Evolutionary conservation across 257 asterid species (phyloP), one percentile per base, ranked within the genome.

Genomic region (Oldenlandia corymbosa): DNA sequence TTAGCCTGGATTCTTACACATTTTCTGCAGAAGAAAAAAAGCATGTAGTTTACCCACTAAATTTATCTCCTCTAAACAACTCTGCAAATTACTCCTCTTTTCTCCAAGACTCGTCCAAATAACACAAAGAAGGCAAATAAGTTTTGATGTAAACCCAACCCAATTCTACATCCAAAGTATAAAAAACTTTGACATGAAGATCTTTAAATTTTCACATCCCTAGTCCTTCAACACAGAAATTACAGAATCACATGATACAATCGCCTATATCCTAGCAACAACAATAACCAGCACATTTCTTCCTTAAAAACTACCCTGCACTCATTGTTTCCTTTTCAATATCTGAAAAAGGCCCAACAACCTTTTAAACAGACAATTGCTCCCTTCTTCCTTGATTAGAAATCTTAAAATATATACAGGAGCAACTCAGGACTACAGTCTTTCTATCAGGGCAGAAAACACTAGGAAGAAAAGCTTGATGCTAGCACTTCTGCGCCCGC

Each of bases 371-470:
- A 56, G 58, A 48, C 63, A 53, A 42, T 16, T 28, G 26, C 65
- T 53, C 60, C 74, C 61, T 17, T 46, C 46, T 65, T 54, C 66
- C 55, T 75, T 34, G 46, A 47, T 36, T 50, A 27, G 49, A 30
- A 52, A 63, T 39, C 4, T 67, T 68, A 30, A 58, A 34, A 59
- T 71, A 71, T 67, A 60, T 68, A 78, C 75, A 68, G 70, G 71
- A 73, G 65, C 75, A 68, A 54, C 54, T 64, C 70, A 71, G 67
- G 76, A 67, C 60, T n/a, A 62, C 52, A 69, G 63, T 24, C 62
- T 10, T 37, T 13, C 3, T 0, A 49, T 20, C 16, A 26, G 20
- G 34, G 27, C 21, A 34, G 42, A 23, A 52, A 43, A 21, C 20
- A 43, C 57, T 62, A 28, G 4, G 9, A 34, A 42, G 49, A 45